A percentile compares a stretch with the other conserved stretches of the same genome.
Evolutionary conservation across 139 green algal species (phyloP).

Genomic region (Coccomyxa sp.): DNA sequence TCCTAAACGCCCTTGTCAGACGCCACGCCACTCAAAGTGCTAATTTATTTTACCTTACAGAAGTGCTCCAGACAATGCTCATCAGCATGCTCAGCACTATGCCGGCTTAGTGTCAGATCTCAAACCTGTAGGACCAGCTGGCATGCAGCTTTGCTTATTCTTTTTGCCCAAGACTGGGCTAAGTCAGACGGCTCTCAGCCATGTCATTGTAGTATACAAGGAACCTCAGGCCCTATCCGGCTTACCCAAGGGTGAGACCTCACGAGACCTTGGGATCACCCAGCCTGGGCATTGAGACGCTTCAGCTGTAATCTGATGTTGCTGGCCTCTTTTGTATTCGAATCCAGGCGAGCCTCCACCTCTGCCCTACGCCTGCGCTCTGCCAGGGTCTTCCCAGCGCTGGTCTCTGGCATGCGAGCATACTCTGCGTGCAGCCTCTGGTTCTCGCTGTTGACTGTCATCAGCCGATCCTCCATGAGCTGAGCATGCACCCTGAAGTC

Average conservation of each 20-base stretch:
- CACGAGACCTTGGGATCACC: too few species aligned
- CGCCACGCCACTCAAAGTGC: too few species aligned
- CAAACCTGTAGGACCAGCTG: background rate
- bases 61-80: too few species aligned
- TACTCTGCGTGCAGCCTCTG: constrained; percentile 48
- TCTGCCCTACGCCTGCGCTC: constrained; percentile 44
- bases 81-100: too few species aligned
- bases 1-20: too few species aligned
- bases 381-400: constrained; percentile 35
- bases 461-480: constrained; percentile 45
- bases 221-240: too few species aligned
- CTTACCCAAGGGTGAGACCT: too few species aligned
- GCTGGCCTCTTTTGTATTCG: constrained; percentile 29
- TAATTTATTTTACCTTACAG: too few species aligned
- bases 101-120: background rate
- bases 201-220: too few species aligned
- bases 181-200: too few species aligned
- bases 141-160: background rate
- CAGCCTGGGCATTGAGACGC: too few species aligned
- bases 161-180: too few species aligned
- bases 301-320: constrained; percentile 51
- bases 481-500: constrained; percentile 40
- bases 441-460: constrained; percentile 48
- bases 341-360: constrained; percentile 51
- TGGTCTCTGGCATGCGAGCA: constrained; percentile 34